Conservation (phyloP, 352 stramenopile species). For the Blastocystis sp. region DNA sequence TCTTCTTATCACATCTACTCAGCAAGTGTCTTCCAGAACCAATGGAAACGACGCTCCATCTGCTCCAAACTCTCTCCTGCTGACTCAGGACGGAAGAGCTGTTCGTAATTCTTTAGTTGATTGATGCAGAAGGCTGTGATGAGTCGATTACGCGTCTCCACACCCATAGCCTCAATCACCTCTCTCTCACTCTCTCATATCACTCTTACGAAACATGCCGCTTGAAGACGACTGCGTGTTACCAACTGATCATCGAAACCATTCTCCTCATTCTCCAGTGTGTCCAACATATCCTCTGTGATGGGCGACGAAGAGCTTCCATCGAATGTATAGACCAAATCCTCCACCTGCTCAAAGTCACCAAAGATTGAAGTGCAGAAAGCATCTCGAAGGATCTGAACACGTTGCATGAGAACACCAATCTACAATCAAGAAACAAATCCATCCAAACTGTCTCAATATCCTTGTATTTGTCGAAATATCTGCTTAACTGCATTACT, state of each 20-base stretch:
- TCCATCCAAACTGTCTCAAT: constrained; percentile 63
- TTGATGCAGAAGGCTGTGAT: constrained; percentile 73
- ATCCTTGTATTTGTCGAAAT: constrained; percentile 86
- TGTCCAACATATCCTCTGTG: constrained; percentile 52
- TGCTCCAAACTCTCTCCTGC: constrained; percentile 69
- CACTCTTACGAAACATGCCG: constrained; percentile 62
- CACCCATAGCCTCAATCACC: constrained; percentile 79
- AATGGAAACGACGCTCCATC: constrained; percentile 78
- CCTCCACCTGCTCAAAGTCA: constrained; percentile 73
- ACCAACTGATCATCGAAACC: constrained; percentile 64
- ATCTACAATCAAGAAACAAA: constrained; percentile 77
- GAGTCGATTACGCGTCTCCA: constrained; percentile 69
- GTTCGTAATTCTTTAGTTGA: constrained; percentile 74
- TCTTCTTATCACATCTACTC: constrained; percentile 11
- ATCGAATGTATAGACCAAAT: constrained; percentile 24
- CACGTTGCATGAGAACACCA: constrained; percentile 80
- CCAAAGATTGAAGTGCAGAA: constrained; percentile 78
- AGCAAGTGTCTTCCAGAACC: constrained; percentile 75
- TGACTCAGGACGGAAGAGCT: constrained; percentile 67
- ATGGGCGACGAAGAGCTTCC: not conserved
- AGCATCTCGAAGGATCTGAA: constrained; percentile 79
- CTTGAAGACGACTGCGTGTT: not conserved
- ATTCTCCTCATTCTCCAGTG: not conserved
- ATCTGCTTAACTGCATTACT: constrained; percentile 84
- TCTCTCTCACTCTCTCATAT: constrained; percentile 73